A percentile compares a stretch with the other conserved stretches of the same genome.
These are phyloP conservation scores for Chlamydomonas applanata DNA, from an alignment of 139 green algal species.

Conservation along the genomic window DNA sequence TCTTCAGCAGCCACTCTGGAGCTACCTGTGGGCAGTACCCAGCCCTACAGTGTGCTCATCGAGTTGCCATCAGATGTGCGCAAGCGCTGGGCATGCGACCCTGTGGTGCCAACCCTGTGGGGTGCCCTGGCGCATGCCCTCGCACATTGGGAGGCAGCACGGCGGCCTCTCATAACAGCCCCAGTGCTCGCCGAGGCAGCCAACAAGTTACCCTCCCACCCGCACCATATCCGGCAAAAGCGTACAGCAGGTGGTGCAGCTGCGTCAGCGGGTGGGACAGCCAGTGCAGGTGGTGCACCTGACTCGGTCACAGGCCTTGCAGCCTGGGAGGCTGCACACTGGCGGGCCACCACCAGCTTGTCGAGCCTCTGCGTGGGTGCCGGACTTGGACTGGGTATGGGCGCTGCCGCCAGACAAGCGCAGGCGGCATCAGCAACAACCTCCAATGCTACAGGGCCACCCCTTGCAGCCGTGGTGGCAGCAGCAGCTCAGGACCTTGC, in stretches of 20 bases:
- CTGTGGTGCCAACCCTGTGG: slow-evolving; percentile 15
- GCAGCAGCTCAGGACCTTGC: slow-evolving; percentile 1
- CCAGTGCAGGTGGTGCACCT: neutral
- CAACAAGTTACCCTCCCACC: neutral
- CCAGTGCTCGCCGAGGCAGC: neutral
- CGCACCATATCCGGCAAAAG: neutral
- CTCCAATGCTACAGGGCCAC: neutral
- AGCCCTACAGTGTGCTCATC: neutral
- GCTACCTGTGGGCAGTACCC: neutral
- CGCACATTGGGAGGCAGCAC: slow-evolving; percentile 26
- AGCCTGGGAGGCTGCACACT: slow-evolving; percentile 34
- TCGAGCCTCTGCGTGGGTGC: slow-evolving; percentile 3
- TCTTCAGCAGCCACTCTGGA: neutral
- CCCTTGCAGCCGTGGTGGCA: neutral
- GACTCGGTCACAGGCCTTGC: slow-evolving; percentile 15
- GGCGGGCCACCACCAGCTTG: slow-evolving; percentile 19
- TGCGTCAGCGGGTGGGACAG: neutral
- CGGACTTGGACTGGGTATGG: neutral
- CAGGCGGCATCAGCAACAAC: too few species aligned
- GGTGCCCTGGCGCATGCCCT: slow-evolving; percentile 29
- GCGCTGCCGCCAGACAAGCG: neutral
- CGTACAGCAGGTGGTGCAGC: neutral
- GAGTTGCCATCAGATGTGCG: neutral
- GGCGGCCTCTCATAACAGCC: slow-evolving; percentile 6
- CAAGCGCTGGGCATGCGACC: neutral